phyloP scores from a whole-genome alignment of 371 early-diverging fungal genomes.

The Mortierella polycephala region DNA sequence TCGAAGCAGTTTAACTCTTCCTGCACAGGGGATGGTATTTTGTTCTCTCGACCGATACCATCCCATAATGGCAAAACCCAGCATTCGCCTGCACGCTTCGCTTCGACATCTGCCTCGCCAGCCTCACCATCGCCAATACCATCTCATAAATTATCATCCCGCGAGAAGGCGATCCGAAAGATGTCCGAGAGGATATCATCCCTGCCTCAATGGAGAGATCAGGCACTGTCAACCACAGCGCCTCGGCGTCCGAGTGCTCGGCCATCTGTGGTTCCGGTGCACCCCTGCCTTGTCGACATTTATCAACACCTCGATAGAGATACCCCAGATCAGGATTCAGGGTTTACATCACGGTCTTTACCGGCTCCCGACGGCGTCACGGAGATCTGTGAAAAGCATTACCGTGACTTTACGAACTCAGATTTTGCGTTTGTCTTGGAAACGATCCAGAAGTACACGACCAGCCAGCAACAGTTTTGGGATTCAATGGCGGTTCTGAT shows the following conservation, averaged over 20 bases:
- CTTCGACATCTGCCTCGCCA: not conserved
- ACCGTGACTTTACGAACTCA: not conserved
- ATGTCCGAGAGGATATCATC: constrained; percentile 28
- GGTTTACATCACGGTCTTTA: not conserved
- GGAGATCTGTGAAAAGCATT: constrained; percentile 8
- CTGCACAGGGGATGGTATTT: no score
- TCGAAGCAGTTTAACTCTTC: no score
- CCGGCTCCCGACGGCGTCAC: not conserved
- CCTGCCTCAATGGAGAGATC: constrained; percentile 19
- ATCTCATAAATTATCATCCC: not conserved
- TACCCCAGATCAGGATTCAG: not conserved
- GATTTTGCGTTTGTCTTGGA: constrained; percentile 37
- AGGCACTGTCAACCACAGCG: not conserved
- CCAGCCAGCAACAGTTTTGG: constrained; percentile 46
- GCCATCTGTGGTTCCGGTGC: constrained; percentile 5
- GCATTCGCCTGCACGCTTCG: no score
- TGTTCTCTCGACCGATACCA: no score
- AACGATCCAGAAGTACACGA: constrained; percentile 25
- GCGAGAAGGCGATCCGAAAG: constrained; percentile 18
- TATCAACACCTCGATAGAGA: not conserved
- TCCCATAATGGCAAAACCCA: no score
- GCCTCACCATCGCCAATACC: not conserved
- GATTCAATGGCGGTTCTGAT: constrained; percentile 25
- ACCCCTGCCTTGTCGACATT: constrained; percentile 19
- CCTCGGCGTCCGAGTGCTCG: not conserved